Conservation (phyloP, 2,329 filamentous ascomycete genomes). For the Coniochaeta sp. region DNA sequence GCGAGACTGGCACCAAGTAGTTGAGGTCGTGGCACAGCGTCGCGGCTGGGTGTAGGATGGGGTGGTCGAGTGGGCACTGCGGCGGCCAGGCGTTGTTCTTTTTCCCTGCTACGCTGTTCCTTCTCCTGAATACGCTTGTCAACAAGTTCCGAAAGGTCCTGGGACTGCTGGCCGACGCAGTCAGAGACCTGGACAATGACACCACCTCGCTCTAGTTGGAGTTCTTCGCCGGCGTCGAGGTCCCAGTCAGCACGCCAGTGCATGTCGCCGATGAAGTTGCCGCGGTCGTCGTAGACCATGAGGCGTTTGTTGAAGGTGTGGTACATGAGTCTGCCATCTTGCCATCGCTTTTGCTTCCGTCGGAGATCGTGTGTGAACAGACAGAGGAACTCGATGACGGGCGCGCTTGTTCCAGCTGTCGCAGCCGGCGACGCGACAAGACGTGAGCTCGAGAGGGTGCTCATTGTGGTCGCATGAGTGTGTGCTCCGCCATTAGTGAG, state of each 20-base stretch:
- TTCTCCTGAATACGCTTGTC: slow-evolving; percentile 60
- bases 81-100: neutral
- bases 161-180: slow-evolving; percentile 62
- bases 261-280: slow-evolving; percentile 76
- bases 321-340: slow-evolving; percentile 81
- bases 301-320: slow-evolving; percentile 87
- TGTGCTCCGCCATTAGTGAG: neutral
- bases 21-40: slow-evolving; percentile 7
- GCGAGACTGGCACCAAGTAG: slow-evolving; percentile 22
- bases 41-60: neutral
- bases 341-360: slow-evolving; percentile 87
- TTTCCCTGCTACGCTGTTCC: slow-evolving; percentile 24
- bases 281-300: slow-evolving; percentile 81
- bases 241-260: slow-evolving; percentile 67
- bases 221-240: slow-evolving; percentile 75
- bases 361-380: slow-evolving; percentile 81
- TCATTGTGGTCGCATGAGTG: slow-evolving; percentile 10
- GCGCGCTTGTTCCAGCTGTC: slow-evolving; percentile 54
- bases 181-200: slow-evolving; percentile 78
- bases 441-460: slow-evolving; percentile 4
- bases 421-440: neutral
- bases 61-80: slow-evolving; percentile 14
- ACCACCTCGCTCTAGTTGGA: slow-evolving; percentile 68
- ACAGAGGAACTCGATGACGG: slow-evolving; percentile 75
- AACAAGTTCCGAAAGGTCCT: slow-evolving; percentile 70